Evolutionary conservation across 208 protist genomes (phyloP).

Genomic region (Leptomonas seymouri): DNA sequence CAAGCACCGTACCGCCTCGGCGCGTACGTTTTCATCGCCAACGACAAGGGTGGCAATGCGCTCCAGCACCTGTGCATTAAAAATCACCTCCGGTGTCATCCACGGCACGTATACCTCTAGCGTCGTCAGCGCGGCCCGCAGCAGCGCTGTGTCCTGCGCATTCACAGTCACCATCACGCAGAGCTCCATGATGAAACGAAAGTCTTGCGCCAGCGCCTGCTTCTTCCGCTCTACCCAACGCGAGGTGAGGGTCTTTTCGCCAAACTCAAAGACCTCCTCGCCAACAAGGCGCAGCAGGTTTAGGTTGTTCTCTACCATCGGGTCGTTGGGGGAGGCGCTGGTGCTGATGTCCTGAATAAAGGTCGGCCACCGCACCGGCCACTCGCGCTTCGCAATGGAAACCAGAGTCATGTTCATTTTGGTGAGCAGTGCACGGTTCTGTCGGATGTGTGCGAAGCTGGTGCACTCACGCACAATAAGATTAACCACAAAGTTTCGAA

Average conservation of each 20-base stretch:
- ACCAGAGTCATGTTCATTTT: constrained; percentile 93
- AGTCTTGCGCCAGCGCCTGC: constrained; percentile 94
- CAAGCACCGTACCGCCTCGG: constrained; percentile 63
- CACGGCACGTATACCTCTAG: constrained; percentile 84
- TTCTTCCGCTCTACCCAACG: constrained; percentile 97
- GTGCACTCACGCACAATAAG: constrained; percentile 92
- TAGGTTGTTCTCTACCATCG: constrained; percentile 98
- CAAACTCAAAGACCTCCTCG: constrained; percentile 99
- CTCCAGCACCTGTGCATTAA: constrained; percentile 63
- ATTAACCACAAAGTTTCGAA: constrained; percentile 96
- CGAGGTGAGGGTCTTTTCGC: constrained; percentile 95
- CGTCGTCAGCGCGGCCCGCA: constrained; percentile 78
- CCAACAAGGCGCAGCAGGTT: constrained; percentile 96
- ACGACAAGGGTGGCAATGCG: constrained; percentile 50
- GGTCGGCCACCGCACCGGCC: constrained; percentile 97
- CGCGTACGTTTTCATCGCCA: constrained; percentile 45
- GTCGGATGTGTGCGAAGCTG: constrained; percentile 56
- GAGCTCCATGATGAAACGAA: constrained; percentile 95
- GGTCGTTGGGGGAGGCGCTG: constrained; percentile 90
- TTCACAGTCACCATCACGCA: constrained; percentile 75
- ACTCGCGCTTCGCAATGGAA: constrained; percentile 98
- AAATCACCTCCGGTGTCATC: constrained; percentile 81
- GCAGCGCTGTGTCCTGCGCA: constrained; percentile 49
- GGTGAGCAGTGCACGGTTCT: constrained; percentile 75
- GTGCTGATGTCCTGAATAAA: constrained; percentile 98